phyloP scores from a whole-genome alignment of 2,329 filamentous ascomycete species.

The Ophiocordyceps unilateralis region DNA sequence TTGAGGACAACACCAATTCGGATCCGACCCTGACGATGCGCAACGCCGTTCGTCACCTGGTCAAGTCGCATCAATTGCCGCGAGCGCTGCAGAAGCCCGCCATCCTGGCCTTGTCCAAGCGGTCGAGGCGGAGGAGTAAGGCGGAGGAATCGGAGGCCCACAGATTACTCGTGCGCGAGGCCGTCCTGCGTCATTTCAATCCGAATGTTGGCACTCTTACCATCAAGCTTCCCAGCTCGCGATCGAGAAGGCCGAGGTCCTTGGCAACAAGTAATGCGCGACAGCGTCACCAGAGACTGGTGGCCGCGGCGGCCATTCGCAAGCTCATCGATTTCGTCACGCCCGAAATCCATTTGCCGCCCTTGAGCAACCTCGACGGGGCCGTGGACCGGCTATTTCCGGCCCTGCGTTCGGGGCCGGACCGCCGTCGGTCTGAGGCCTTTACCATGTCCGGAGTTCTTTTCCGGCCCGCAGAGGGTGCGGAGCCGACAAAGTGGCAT shows the following conservation, averaged over 20 bases:
- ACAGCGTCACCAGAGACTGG: conserved; percentile 18
- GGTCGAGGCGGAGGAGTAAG: conserved; percentile 26
- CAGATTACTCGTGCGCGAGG: conserved; percentile 30
- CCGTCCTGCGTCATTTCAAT: conserved; percentile 28
- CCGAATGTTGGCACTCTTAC: conserved; percentile 29
- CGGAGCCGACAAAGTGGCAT: conserved; percentile 19
- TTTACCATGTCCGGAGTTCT: conserved; percentile 23
- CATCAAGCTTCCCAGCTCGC: conserved; percentile 22
- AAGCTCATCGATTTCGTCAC: conserved; percentile 32
- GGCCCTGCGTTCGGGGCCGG: conserved; percentile 12
- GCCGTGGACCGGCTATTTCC: conserved; percentile 32
- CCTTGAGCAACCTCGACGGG: conserved; percentile 25
- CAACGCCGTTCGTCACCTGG: conserved; percentile 62
- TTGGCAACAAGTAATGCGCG: conserved; percentile 9
- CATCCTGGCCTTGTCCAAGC: conserved; percentile 42
- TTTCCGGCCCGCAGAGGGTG: conserved; percentile 15
- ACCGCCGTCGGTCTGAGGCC: conserved; percentile 14
- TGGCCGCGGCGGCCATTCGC: conserved; percentile 29
- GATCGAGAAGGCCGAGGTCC: conserved; percentile 5
- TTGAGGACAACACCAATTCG: conserved; percentile 70
- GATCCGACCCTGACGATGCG: conserved; percentile 61
- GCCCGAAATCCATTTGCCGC: conserved; percentile 26
- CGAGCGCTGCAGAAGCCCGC: conserved; percentile 47
- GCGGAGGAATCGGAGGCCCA: conserved; percentile 34
- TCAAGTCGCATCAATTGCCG: conserved; percentile 43